Evolutionary conservation across 352 stramenopile genomes (phyloP).

Genomic region (Blastocystis sp.): DNA sequence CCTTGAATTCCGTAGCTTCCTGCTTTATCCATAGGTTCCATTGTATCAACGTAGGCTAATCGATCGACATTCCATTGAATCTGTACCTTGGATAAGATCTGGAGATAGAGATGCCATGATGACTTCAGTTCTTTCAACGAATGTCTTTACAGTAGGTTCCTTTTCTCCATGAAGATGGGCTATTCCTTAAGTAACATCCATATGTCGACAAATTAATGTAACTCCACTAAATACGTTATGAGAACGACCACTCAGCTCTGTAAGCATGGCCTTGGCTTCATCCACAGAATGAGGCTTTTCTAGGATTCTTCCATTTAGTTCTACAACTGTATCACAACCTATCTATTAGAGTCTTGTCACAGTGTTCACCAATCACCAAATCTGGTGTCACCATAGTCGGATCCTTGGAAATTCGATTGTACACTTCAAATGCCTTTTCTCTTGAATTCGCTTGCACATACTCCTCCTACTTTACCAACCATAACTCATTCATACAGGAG

Average conservation of each 20-base stretch:
- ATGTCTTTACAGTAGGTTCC: slow-evolving; percentile 68
- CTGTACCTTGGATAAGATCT: slow-evolving; percentile 58
- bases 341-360: background rate
- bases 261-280: slow-evolving; percentile 75
- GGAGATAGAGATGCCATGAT: slow-evolving; percentile 39
- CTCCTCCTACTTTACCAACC: background rate
- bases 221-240: slow-evolving; percentile 81
- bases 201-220: slow-evolving; percentile 70
- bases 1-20: slow-evolving; percentile 81
- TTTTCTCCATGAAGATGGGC: slow-evolving; percentile 73
- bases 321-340: slow-evolving; percentile 79
- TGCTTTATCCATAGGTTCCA: slow-evolving; percentile 83
- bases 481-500: background rate
- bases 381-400: slow-evolving; percentile 34
- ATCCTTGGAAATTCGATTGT: slow-evolving; percentile 66
- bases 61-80: background rate
- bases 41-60: slow-evolving; percentile 76
- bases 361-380: slow-evolving; percentile 69
- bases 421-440: slow-evolving; percentile 73
- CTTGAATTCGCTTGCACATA: slow-evolving; percentile 49
- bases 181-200: slow-evolving; percentile 66
- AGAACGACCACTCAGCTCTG: slow-evolving; percentile 70
- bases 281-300: slow-evolving; percentile 78
- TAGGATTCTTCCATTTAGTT: slow-evolving; percentile 75
- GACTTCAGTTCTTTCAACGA: slow-evolving; percentile 55